Evolutionary conservation across 352 stramenopile species (phyloP).

Genomic region (Globisporangium alternatum): DNA sequence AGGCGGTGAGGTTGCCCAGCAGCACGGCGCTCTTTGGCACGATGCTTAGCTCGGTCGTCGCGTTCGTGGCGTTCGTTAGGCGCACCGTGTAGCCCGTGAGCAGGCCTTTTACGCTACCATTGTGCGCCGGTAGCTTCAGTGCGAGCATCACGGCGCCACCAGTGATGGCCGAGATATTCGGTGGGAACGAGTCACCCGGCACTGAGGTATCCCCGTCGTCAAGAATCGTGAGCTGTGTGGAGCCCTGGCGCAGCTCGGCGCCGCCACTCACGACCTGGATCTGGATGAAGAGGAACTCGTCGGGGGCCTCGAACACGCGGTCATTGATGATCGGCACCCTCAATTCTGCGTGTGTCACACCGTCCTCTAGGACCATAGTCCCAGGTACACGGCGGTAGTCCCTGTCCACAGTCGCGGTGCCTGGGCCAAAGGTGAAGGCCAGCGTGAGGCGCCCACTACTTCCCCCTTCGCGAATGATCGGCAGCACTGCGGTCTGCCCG

Average conservation of each 20-base stretch:
- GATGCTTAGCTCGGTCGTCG: constrained; percentile 18
- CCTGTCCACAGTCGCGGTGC: constrained; percentile 35
- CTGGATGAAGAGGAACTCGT: constrained; percentile 44
- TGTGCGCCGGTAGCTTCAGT: constrained; percentile 34
- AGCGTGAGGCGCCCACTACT: constrained; percentile 38
- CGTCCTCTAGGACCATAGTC: constrained; percentile 35
- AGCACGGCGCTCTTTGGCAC: not conserved
- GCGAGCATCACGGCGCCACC: constrained; percentile 39
- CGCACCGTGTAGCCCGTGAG: constrained; percentile 37
- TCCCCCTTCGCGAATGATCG: constrained; percentile 46
- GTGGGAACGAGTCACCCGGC: constrained; percentile 27
- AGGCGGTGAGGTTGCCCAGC: constrained; percentile 32
- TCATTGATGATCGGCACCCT: constrained; percentile 63
- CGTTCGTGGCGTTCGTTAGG: constrained; percentile 18
- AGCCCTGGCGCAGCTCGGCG: constrained; percentile 17
- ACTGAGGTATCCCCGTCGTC: constrained; percentile 51
- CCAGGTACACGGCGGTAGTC: constrained; percentile 40
- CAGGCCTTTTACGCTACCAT: constrained; percentile 38
- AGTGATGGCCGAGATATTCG: constrained; percentile 23
- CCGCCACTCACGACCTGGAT: constrained; percentile 30
- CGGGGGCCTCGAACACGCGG: constrained; percentile 43
- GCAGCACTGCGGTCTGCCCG: constrained; percentile 24
- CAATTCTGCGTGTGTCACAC: constrained; percentile 28
- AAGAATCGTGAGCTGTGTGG: constrained; percentile 36
- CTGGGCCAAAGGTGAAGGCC: constrained; percentile 32